Evolutionary conservation across 371 early-diverging fungal species (phyloP), one percentile per base, ranked within the genome.

Genomic region (Mucor velutinosus): DNA sequence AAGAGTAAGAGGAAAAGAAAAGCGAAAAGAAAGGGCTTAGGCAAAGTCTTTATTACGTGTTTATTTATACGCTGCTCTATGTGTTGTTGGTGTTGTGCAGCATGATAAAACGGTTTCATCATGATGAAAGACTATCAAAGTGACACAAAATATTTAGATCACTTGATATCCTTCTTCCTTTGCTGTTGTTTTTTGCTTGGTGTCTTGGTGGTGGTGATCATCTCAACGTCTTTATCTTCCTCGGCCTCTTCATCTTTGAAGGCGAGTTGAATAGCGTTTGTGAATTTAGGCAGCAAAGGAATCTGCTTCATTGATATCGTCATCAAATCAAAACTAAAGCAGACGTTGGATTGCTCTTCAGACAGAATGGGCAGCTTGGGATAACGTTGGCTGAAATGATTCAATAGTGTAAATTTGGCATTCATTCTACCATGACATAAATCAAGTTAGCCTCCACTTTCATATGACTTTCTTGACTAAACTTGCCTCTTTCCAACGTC

Each of bases 321-420:
- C 95, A 95, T 94, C 77, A 92, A 69, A 75, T 95, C 95, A 84
- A 93, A 94, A 64, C 92, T 92, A 53, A 92, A 83, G n/a, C 93
- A 92, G 19, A 92, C 86, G 29, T 77, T 69, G 19, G 73, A 78
- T 19, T 79, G 77, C 19, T 79, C 79, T 67, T 78, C 68, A 11
- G 81, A 81, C 6, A 92, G 81, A 30, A 72, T 67, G 0, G 94
- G 94, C 21, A 94, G 71, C 76, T 93, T 92, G 14, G 93, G 92
- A 80, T 98, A 99, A 25, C 99, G 88, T 79, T 99, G 98, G 75
- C 97, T 97, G 72, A 99, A 99, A 76, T 99, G 99, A 59, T 99
- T 99, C 62, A 99, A 78, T 41, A 99, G 71, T 4, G 95, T 86
- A 60, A 79, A 84, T 67, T 89, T 84, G 43, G 97, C 96, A 21